Conservation (phyloP, 345 rosid genomes). For the Camelina sativa region DNA sequence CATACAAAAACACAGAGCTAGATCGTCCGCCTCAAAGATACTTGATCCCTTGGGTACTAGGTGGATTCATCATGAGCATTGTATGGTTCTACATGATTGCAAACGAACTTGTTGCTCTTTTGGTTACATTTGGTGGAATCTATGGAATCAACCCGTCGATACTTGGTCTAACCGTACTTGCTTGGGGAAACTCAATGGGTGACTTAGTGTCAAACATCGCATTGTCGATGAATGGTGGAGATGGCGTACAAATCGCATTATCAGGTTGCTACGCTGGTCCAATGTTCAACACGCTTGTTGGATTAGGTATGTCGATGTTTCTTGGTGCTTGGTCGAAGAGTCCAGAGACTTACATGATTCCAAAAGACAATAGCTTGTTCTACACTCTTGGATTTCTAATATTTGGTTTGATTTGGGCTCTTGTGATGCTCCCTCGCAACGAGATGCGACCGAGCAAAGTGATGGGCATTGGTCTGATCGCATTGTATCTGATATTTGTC, state of each 20-base stretch:
- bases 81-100: constrained; percentile 98
- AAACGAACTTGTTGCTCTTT: constrained; percentile 84
- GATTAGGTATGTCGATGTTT: constrained; percentile 79
- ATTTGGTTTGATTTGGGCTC: constrained; percentile 70
- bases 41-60: constrained; percentile 81
- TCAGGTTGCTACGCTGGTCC: constrained; percentile 99
- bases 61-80: constrained; percentile 92
- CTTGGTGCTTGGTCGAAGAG: constrained; percentile 79
- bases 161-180: constrained; percentile 84
- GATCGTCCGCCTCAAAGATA: constrained; percentile 77
- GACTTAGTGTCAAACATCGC: constrained; percentile 87
- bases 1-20: constrained; percentile 49
- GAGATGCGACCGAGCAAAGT: constrained; percentile 75
- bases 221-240: constrained; percentile 78
- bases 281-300: constrained; percentile 92
- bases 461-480: constrained; percentile 54
- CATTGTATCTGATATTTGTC: constrained; percentile 53
- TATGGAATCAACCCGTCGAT: constrained; percentile 80
- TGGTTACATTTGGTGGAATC: constrained; percentile 74
- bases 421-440: constrained; percentile 65
- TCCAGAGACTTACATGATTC: constrained; percentile 61
- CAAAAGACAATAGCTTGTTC: constrained; percentile 64
- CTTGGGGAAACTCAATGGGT: constrained; percentile 99
- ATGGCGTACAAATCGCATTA: constrained; percentile 78
- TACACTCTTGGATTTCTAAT: constrained; percentile 78